Base-by-base conservation (phyloP, 257 asterid species). In the Solanum clarkiae region DNA sequence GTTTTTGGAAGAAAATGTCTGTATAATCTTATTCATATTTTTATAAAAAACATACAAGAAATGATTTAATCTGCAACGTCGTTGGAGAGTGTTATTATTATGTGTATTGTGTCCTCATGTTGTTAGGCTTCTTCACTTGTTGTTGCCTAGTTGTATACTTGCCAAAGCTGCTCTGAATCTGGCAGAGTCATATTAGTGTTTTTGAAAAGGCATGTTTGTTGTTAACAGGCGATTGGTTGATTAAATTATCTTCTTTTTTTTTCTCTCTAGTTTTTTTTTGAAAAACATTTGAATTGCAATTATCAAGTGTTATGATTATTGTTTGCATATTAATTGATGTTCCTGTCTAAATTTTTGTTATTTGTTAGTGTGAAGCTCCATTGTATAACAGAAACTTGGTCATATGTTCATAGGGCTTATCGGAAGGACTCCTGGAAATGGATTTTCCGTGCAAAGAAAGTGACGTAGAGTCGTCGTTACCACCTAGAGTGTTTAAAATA, bases 401-500 rank as follows among this genome's bases (percentile, higher is more conserved):
- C 26, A 53, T 26, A 63, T 77, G 16, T 55, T 53, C 20, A 26
- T 16, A 53, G 65, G 62, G 82, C 56, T 53, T 47, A 77, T 10
- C 26, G 68, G 82, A 75, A 82, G 49, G 71, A 16, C 32, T 20
- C 8, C 62, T 26, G 55, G 10, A 82, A 81, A 94, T 92, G 96
- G 91, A 92, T 62, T 86, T 84, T 56, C 40, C 85, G 4, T 57
- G 86, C 57, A 77, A 86, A 62, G 84, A 69, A 84, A 53, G 26
- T 84, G 90, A 92, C 22, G 49, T 68, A 3, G 29, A 20, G 15
- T 90, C 87, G 24, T 81, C 88, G 18, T 86, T 89, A 29, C 36
- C 86, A 10, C 55, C 88, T 63, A 87, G 80, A 15, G 83, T 90
- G 36, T 91, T 68, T 89, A 84, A 88, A 75, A 68, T 94, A 59